Conservation (phyloP, 257 asterid genomes). For the Echites panduratus region DNA sequence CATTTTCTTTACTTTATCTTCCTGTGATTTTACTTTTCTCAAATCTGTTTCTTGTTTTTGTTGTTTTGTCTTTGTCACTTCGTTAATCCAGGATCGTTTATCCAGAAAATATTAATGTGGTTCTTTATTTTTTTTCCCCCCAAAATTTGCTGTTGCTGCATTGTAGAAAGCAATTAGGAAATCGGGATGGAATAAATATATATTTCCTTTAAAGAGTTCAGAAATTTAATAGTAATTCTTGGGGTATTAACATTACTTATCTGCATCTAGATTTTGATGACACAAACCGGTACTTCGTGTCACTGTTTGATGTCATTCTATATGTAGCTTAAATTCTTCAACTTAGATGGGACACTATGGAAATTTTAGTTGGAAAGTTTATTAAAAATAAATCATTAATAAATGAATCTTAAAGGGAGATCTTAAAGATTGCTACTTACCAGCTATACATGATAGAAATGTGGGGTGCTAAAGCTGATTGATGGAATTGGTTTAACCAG, state of each 20-base stretch:
- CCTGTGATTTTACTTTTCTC: neutral
- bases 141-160: neutral
- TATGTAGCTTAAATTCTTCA: too few species aligned
- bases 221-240: neutral
- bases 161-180: neutral
- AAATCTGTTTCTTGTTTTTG: neutral
- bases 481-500: too few species aligned
- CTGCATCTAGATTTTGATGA: neutral
- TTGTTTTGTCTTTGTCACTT: neutral
- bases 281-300: neutral
- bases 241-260: conserved; percentile 3
- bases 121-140: too few species aligned
- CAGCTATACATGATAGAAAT: too few species aligned
- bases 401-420: neutral
- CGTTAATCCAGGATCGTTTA: too few species aligned
- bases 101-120: too few species aligned
- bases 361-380: neutral
- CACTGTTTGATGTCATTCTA: neutral
- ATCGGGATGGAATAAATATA: neutral
- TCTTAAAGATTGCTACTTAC: too few species aligned
- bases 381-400: neutral
- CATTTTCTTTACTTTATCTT: neutral
- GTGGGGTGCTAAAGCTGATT: too few species aligned
- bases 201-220: neutral
- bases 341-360: too few species aligned